Base-by-base conservation (phyloP, 306 rosid species). In the Quercus berberidifolia region DNA sequence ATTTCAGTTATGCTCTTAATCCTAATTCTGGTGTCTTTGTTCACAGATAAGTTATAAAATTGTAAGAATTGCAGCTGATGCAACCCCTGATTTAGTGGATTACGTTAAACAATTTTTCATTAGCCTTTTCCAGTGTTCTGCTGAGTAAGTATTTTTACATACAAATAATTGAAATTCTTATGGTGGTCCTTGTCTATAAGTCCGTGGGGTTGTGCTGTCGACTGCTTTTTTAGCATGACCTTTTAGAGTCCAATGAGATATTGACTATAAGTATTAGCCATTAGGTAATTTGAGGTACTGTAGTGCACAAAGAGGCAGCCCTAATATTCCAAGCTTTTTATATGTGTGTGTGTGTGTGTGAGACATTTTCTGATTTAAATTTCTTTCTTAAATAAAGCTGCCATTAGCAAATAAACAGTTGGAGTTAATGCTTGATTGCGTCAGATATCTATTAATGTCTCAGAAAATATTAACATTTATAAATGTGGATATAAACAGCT, bases 21-120 rank as follows among this genome's bases (percentile, higher is more conserved):
- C 55, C 71, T 91, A 75, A 88, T 71, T 81, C 55, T 64, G 70
- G 31, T 72, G 52, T 79, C 67, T 76, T 19, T 26, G 81, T 85
- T 82, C 60, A 63, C 89, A 94, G 98, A 25, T 91, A 83, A 87
- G 94, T 86, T 55, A 79, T 69, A 81, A 87, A 86, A 59, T 91
- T 54, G 80, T 65, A 73, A 82, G 82, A 65, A 87, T 92, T 79
- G 94, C 85, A 63, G 91, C 97, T 60, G 97, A 94, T 92, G 94
- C 97, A 31, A 87, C 84, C 60, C 98, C 98, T 1, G 86, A 90
- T 85, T 78, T 86, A 13, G 59, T 82, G 74, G 87, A 90, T 64
- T 43, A 75, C 78, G 74, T 94, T 71, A 85, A 85, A 55, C 94
- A 82, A 79, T 87, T 91, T 84, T 87, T 91, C 76, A 78, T 90